A percentile compares a stretch with the other conserved stretches of the same genome.
Evolutionary conservation across 208 protist genomes (phyloP).

Genomic region (Hexamita inflata): DNA sequence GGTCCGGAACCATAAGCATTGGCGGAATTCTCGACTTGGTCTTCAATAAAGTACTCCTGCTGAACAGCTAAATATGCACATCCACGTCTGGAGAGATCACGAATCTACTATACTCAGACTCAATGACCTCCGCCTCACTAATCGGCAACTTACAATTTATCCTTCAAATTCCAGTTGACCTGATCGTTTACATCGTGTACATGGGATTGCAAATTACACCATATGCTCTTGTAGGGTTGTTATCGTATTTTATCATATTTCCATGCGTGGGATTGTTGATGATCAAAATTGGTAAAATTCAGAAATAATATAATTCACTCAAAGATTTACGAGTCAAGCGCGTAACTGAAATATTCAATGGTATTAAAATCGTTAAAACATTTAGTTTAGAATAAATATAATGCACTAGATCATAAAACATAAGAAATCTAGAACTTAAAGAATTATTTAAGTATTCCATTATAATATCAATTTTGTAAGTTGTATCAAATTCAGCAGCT

Average conservation of each 20-base stretch:
- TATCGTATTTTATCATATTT: constrained; percentile 47
- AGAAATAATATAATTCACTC: constrained; percentile 19
- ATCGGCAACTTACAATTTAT: constrained; percentile 34
- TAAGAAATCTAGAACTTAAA: constrained; percentile 8
- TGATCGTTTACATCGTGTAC: constrained; percentile 41
- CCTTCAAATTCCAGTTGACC: constrained; percentile 43
- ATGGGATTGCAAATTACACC: constrained; percentile 42
- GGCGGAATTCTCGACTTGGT: neutral
- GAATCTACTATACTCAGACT: constrained; percentile 49
- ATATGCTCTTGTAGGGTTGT: constrained; percentile 42
- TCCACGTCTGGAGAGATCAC: constrained; percentile 46
- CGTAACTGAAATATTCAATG: constrained; percentile 47
- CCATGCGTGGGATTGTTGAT: constrained; percentile 36
- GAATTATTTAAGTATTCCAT: neutral
- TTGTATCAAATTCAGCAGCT: neutral
- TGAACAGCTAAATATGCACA: neutral
- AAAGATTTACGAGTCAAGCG: constrained; percentile 45
- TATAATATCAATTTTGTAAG: neutral
- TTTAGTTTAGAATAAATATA: constrained; percentile 51
- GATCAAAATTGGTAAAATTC: neutral
- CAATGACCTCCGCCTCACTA: constrained; percentile 23
- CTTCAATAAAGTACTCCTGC: neutral
- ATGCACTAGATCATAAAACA: constrained; percentile 26
- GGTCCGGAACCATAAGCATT: neutral
- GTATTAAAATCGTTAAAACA: constrained; percentile 53